Evolutionary conservation across 2,329 filamentous ascomycete species (phyloP).

Genomic region (Penicillium sp.): DNA sequence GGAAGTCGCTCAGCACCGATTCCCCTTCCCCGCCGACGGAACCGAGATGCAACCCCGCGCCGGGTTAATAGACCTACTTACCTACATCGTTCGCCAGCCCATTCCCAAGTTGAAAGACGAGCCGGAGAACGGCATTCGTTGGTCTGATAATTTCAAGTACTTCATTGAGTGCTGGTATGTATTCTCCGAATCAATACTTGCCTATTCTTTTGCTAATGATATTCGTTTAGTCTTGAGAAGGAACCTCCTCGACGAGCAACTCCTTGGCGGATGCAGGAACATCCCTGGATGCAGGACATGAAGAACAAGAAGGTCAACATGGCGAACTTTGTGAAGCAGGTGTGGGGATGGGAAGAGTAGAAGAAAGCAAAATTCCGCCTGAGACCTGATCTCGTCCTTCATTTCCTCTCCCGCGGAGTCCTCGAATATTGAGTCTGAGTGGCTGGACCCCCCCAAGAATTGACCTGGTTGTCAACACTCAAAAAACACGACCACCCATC

Average conservation of each 20-base stretch:
- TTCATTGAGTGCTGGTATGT: constrained; percentile 97
- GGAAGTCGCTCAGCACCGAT: constrained; percentile 98
- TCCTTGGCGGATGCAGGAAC: constrained; percentile 98
- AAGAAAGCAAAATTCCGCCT: constrained; percentile 5
- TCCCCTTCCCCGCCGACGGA: constrained; percentile 95
- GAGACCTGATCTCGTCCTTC: neutral
- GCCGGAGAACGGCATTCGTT: constrained; percentile 80
- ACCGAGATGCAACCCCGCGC: constrained; percentile 93
- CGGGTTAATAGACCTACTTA: constrained; percentile 89
- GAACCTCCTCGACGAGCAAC: constrained; percentile 81
- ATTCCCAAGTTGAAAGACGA: constrained; percentile 97
- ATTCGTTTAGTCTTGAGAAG: constrained; percentile 75
- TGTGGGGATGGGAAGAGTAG: constrained; percentile 91
- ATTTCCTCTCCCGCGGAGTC: neutral
- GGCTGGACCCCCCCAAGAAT: constrained; percentile 28
- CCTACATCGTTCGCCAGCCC: constrained; percentile 93
- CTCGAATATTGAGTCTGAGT: constrained; percentile 17
- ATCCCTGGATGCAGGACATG: constrained; percentile 99
- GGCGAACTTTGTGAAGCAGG: constrained; percentile 86
- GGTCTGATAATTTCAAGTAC: constrained; percentile 98
- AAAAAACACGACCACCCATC: constrained; percentile 13
- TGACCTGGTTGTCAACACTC: constrained; percentile 30
- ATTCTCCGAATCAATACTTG: neutral
- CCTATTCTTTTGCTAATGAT: constrained; percentile 2
- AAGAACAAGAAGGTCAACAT: constrained; percentile 95